Evolutionary conservation across 2,329 filamentous ascomycete species (phyloP).

Genomic region (Apiospora hydei): DNA sequence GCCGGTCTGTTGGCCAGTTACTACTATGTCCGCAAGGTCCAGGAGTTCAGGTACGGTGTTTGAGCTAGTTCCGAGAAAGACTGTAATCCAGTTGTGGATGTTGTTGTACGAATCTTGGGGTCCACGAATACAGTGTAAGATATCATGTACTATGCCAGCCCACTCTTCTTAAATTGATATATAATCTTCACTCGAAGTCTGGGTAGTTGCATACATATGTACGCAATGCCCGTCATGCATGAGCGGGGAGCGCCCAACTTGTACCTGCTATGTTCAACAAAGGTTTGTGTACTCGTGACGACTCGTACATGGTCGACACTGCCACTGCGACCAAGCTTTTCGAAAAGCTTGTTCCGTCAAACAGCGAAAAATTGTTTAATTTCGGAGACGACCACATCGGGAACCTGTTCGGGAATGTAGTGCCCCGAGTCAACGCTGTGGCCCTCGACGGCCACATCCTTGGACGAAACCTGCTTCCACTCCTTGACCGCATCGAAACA

Average conservation of each 20-base stretch:
- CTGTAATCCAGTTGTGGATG: neutral
- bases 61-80: slow-evolving; percentile 29
- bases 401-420: slow-evolving; percentile 59
- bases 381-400: slow-evolving; percentile 40
- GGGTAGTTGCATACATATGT: too few relatives aligned
- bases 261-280: neutral
- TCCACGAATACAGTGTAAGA: neutral
- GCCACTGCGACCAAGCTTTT: neutral
- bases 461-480: slow-evolving; percentile 55
- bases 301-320: neutral
- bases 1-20: slow-evolving; percentile 46
- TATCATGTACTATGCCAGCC: slow-evolving; percentile 3
- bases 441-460: slow-evolving; percentile 47
- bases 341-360: neutral
- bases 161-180: neutral
- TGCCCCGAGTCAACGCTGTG: slow-evolving; percentile 55
- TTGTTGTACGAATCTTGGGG: neutral
- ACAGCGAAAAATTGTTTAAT: neutral
- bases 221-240: neutral
- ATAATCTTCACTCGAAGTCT: neutral
- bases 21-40: slow-evolving; percentile 52
- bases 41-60: slow-evolving; percentile 49
- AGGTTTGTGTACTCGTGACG: neutral
- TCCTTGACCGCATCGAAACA: slow-evolving; percentile 57
- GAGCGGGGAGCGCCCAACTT: neutral